A percentile compares a stretch with the other conserved stretches of the same genome.
These are phyloP conservation scores for Tinospora cordifolia DNA, from an alignment of 164 flowering plant genomes.

Conservation along the genomic window DNA sequence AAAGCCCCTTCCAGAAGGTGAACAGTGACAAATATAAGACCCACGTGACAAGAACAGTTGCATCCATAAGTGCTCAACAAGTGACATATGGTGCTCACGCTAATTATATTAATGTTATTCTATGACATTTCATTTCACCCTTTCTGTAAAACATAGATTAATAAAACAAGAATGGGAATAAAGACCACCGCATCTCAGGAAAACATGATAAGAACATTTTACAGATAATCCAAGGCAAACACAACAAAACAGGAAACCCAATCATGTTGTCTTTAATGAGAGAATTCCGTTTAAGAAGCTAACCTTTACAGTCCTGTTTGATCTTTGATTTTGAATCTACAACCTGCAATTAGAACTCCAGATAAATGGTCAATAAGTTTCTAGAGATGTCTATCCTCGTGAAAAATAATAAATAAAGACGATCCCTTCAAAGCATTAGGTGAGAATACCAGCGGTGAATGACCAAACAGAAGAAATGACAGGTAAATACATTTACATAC, in stretches of 20 bases:
- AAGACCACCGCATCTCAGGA: neutral
- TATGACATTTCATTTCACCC: neutral
- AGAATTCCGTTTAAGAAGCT: slow-evolving; percentile 16
- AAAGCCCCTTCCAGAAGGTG: too few relatives aligned
- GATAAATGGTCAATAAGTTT: slow-evolving; percentile 7
- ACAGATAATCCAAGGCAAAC: neutral
- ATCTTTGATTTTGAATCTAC: slow-evolving; percentile 19
- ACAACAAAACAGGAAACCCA: neutral
- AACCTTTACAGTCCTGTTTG: slow-evolving; percentile 33
- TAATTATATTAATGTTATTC: too few relatives aligned
- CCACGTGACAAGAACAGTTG: too few relatives aligned
- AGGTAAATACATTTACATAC: too few relatives aligned
- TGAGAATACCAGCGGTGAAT: too few relatives aligned
- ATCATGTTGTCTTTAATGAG: too few relatives aligned
- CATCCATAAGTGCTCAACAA: too few relatives aligned
- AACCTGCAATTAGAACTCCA: slow-evolving; percentile 30
- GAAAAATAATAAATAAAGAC: neutral
- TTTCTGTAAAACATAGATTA: neutral
- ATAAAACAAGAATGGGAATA: neutral
- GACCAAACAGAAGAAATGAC: neutral
- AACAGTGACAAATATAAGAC: too few relatives aligned
- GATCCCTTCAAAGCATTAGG: too few relatives aligned
- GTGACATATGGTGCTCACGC: too few relatives aligned
- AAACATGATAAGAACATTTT: neutral
- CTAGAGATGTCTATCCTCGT: neutral